Conservation (phyloP, 139 green algal species). For the Nannochloris sp. region DNA sequence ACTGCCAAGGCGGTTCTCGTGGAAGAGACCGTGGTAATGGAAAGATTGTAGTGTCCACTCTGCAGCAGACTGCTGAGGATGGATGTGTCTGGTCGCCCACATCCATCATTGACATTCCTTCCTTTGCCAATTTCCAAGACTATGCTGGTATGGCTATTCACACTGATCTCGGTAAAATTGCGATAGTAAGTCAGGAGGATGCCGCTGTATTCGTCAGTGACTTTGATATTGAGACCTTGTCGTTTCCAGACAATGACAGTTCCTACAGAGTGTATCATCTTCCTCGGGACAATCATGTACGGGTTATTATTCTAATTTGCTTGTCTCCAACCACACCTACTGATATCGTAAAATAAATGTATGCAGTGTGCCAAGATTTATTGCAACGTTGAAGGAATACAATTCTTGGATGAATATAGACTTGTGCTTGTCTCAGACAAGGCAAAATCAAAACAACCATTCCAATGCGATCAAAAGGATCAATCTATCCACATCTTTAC, state of each 20-base stretch:
- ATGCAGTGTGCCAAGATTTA: conserved; percentile 18
- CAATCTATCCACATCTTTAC: conserved; percentile 25
- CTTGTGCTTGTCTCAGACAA: conserved; percentile 24
- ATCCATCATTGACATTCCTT: conserved; percentile 18
- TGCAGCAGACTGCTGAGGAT: conserved; percentile 7
- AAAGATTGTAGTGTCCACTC: conserved; percentile 20
- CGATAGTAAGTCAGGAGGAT: conserved; percentile 31
- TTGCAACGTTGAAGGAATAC: conserved; percentile 41
- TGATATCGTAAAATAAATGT: conserved; percentile 1
- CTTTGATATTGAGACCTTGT: conserved; percentile 26
- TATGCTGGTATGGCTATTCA: conserved; percentile 31
- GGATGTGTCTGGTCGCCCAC: conserved; percentile 20
- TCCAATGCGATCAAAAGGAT: conserved; percentile 25
- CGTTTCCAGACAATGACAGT: conserved; percentile 17
- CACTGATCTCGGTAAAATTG: conserved; percentile 8
- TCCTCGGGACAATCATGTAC: conserved; percentile 30
- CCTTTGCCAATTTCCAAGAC: conserved; percentile 23
- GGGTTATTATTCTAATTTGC: neutral
- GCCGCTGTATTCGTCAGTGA: conserved; percentile 29
- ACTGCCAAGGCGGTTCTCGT: conserved; percentile 21
- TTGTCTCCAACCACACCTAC: no score
- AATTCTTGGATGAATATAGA: conserved; percentile 29
- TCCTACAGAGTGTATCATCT: conserved; percentile 15
- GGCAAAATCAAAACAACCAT: conserved; percentile 28
- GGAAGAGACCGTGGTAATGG: conserved; percentile 27